phyloP scores from a whole-genome alignment of 2,329 filamentous ascomycete genomes.

The Alternaria alternata region DNA sequence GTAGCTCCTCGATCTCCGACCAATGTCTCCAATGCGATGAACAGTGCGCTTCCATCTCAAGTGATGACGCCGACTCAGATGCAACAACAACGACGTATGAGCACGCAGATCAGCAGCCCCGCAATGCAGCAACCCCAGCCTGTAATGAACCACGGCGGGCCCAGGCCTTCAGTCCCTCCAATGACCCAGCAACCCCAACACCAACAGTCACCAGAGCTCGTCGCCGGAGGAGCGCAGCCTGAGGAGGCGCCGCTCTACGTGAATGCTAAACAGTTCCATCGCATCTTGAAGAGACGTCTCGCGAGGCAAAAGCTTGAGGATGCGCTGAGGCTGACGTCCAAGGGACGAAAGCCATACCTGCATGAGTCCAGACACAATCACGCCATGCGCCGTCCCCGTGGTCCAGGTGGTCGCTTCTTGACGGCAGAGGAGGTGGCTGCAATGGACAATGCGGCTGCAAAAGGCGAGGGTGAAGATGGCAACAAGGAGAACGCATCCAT shows the following conservation, averaged over 20 bases:
- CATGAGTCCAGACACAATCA: conserved; percentile 98
- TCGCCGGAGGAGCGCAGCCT: conserved; percentile 66
- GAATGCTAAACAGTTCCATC: conserved; percentile 98
- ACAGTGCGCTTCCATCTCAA: conserved; percentile 48
- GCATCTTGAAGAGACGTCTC: conserved; percentile 92
- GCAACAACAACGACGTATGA: conserved; percentile 52
- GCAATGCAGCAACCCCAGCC: conserved; percentile 73
- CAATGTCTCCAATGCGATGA: conserved; percentile 70
- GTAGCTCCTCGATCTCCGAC: conserved; percentile 79
- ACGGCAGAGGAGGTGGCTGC: conserved; percentile 95
- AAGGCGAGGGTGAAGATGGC: conserved; percentile 40
- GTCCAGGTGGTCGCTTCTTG: conserved; percentile 92
- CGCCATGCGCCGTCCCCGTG: conserved; percentile 93
- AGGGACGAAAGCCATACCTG: conserved; percentile 94
- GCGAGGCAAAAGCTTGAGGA: conserved; percentile 94
- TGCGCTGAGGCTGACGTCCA: conserved; percentile 87
- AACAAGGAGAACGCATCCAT: conserved; percentile 52
- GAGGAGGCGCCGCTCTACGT: conserved; percentile 97
- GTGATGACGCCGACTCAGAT: conserved; percentile 50
- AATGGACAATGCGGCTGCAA: conserved; percentile 67
- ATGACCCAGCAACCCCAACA: conserved; percentile 70
- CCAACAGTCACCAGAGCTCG: conserved; percentile 81
- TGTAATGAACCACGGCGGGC: conserved; percentile 74
- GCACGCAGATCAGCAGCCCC: conserved; percentile 52
- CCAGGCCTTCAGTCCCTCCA: conserved; percentile 60